Conservation (phyloP, 1,284 basidiomycete species). For the Sutorius eximius region DNA sequence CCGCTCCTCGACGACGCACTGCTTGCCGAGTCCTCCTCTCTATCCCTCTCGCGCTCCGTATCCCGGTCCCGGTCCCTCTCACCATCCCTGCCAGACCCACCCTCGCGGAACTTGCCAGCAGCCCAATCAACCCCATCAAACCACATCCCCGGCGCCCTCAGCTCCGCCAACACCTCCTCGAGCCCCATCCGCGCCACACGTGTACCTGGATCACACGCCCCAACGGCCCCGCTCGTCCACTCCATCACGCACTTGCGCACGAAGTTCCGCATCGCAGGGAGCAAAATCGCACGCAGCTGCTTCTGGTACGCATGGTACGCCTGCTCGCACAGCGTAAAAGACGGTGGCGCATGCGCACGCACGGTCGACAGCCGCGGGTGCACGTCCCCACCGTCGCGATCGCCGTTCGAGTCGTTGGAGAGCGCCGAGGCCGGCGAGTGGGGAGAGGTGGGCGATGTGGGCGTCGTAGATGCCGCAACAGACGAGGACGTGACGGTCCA, state of each 20-base stretch:
- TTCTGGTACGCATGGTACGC: constrained; percentile 56
- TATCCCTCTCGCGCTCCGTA: constrained; percentile 32
- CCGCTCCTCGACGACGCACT: constrained; percentile 47
- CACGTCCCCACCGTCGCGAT: constrained; percentile 36
- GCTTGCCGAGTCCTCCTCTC: constrained; percentile 42
- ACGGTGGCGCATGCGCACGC: constrained; percentile 51
- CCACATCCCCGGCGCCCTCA: constrained; percentile 62
- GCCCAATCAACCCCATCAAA: constrained; percentile 67
- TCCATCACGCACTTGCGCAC: constrained; percentile 64
- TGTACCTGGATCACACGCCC: constrained; percentile 40
- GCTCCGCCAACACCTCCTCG: constrained; percentile 56
- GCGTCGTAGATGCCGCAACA: constrained; percentile 6
- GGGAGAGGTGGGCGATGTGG: constrained; percentile 16
- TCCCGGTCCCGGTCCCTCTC: constrained; percentile 34
- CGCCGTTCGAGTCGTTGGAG: constrained; percentile 12
- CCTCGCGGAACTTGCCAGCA: constrained; percentile 22
- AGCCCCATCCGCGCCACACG: constrained; percentile 53
- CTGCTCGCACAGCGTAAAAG: constrained; percentile 55
- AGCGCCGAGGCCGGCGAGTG: constrained; percentile 17
- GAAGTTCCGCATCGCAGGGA: constrained; percentile 65
- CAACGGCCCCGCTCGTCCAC: constrained; percentile 37
- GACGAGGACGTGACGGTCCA: constrained; percentile 46
- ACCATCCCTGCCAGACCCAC: constrained; percentile 38
- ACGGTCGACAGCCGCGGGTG: constrained; percentile 53
- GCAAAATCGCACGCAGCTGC: constrained; percentile 55